A percentile compares a stretch with the other conserved stretches of the same genome.
These are phyloP conservation scores for Tetracladium maxilliforme DNA, from an alignment of 2,329 filamentous ascomycete genomes.

Conservation along the genomic window DNA sequence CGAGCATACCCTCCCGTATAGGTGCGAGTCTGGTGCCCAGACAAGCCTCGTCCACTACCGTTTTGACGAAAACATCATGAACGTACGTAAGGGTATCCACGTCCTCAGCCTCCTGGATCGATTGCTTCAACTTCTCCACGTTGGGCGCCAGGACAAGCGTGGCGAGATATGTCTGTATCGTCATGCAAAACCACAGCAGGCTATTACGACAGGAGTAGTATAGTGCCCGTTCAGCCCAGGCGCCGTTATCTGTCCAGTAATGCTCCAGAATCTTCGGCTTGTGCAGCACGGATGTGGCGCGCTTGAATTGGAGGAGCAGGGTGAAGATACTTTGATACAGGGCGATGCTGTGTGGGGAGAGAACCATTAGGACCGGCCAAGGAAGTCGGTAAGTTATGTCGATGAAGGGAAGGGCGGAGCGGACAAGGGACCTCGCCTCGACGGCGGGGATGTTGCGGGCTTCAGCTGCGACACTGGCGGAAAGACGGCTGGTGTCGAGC, in stretches of 20 bases:
- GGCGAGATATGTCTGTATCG: constrained; percentile 61
- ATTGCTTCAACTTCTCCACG: constrained; percentile 35
- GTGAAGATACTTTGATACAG: constrained; percentile 62
- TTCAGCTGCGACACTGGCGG: constrained; percentile 45
- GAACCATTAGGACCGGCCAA: constrained; percentile 56
- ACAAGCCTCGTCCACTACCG: constrained; percentile 53
- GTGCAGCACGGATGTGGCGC: constrained; percentile 54
- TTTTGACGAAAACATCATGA: constrained; percentile 48
- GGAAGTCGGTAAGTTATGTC: constrained; percentile 52
- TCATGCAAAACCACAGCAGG: constrained; percentile 65
- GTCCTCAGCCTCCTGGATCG: constrained; percentile 48
- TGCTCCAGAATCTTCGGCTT: constrained; percentile 30
- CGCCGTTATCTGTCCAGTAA: constrained; percentile 20
- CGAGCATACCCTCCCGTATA: constrained; percentile 59
- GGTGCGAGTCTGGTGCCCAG: constrained; percentile 53
- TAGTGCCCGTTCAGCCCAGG: constrained; percentile 24
- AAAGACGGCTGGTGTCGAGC: too few relatives aligned
- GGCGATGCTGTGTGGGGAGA: constrained; percentile 47
- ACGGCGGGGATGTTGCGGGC: constrained; percentile 31
- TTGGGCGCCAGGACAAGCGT: constrained; percentile 55
- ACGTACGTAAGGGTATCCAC: constrained; percentile 68
- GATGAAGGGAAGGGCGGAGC: constrained; percentile 44
- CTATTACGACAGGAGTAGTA: constrained; percentile 51
- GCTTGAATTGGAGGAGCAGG: constrained; percentile 63
- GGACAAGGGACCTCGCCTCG: constrained; percentile 26